A percentile compares a stretch with the other conserved stretches of the same genome.
phyloP scores from a whole-genome alignment of 352 stramenopile species.

The Elongisporangium senticosum region DNA sequence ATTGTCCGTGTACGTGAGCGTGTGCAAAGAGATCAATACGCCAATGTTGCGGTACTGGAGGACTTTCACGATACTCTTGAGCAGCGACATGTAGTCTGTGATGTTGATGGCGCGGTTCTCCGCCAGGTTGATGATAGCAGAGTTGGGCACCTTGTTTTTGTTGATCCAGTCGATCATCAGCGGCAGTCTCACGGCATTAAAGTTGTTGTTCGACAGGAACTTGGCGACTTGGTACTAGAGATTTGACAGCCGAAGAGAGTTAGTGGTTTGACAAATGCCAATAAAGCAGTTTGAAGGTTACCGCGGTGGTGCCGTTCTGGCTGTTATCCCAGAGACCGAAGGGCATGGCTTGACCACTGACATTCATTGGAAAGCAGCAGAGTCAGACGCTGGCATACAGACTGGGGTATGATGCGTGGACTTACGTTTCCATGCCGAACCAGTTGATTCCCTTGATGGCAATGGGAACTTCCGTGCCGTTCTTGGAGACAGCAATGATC shows the following conservation, averaged over 20 bases:
- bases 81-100: conserved; percentile 24
- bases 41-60: no score
- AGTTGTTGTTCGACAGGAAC: conserved; percentile 34
- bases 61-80: no score
- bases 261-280: no score
- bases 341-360: conserved; percentile 43
- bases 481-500: conserved; percentile 44
- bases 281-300: conserved; percentile 5
- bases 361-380: no score
- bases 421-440: conserved; percentile 71
- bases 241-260: no score
- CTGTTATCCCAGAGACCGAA: conserved; percentile 73
- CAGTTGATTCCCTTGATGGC: conserved; percentile 80
- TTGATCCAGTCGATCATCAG: conserved; percentile 27
- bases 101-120: conserved; percentile 23
- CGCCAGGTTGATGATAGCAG: conserved; percentile 20
- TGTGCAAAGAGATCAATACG: no score
- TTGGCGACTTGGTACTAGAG: conserved; percentile 25
- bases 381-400: background rate
- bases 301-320: conserved; percentile 62
- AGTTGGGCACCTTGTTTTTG: conserved; percentile 18
- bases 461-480: conserved; percentile 47
- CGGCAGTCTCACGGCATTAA: conserved; percentile 25
- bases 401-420: background rate
- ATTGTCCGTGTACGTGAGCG: no score